phyloP scores from a whole-genome alignment of 495 filamentous ascomycete species.

The Hypoxylon crocopeplum region DNA sequence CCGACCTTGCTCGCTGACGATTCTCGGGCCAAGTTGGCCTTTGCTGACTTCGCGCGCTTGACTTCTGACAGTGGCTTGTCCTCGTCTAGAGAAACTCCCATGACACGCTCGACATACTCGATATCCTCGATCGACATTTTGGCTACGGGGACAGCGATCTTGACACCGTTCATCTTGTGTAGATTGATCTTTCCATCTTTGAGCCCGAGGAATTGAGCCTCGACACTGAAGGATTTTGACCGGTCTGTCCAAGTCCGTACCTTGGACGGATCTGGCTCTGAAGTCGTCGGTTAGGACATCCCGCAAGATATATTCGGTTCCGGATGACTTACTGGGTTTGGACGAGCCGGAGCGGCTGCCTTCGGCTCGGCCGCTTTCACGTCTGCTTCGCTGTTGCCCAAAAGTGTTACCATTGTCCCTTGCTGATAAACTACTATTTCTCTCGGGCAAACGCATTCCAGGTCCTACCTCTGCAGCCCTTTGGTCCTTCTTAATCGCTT shows the following conservation, averaged over 20 bases:
- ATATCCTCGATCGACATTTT: conserved; percentile 97
- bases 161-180: conserved; percentile 96
- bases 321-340: conserved; percentile 73
- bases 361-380: conserved; percentile 65
- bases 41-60: conserved; percentile 51
- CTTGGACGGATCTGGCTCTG: conserved; percentile 85
- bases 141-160: conserved; percentile 91
- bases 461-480: conserved; percentile 79
- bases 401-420: conserved; percentile 63
- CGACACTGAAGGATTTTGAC: conserved; percentile 93
- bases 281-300: neutral
- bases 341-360: conserved; percentile 53
- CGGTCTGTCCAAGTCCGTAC: conserved; percentile 94
- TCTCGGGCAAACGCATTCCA: conserved; percentile 71
- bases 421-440: conserved; percentile 69
- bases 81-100: conserved; percentile 91
- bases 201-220: conserved; percentile 94
- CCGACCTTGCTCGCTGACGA: conserved; percentile 45
- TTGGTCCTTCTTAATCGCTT: conserved; percentile 68
- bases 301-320: neutral
- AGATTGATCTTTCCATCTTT: conserved; percentile 96
- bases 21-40: conserved; percentile 30
- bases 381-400: conserved; percentile 71
- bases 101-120: conserved; percentile 87
- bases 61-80: conserved; percentile 94